A percentile compares a stretch with the other conserved stretches of the same genome.
Evolutionary conservation across 495 filamentous ascomycete species (phyloP).

Genomic region (Parmelia sp.): DNA sequence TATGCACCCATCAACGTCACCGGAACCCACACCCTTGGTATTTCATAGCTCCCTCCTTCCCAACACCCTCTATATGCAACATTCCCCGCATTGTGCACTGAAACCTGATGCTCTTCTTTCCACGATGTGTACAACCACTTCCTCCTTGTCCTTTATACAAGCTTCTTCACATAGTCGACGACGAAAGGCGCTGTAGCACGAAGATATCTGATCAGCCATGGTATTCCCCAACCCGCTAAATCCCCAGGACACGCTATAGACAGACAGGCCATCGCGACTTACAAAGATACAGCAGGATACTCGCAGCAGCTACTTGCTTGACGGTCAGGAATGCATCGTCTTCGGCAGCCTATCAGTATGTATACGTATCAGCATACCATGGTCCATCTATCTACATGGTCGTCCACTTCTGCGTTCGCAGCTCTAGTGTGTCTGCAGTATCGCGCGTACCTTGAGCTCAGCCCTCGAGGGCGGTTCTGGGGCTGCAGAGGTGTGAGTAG

Average conservation of each 20-base stretch:
- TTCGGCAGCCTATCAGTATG: slow-evolving; percentile 50
- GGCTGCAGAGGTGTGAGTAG: slow-evolving; percentile 3
- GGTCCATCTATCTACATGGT: not conserved
- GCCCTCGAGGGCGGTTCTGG: slow-evolving; percentile 13
- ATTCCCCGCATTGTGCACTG: not conserved
- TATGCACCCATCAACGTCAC: not conserved
- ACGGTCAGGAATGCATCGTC: slow-evolving; percentile 62
- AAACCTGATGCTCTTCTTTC: not conserved
- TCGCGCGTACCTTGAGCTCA: slow-evolving; percentile 19
- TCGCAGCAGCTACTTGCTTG: slow-evolving; percentile 53
- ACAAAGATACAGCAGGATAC: slow-evolving; percentile 78
- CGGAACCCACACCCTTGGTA: not conserved
- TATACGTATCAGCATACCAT: not conserved
- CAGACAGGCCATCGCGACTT: slow-evolving; percentile 32
- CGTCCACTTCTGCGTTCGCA: not conserved
- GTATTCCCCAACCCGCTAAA: not conserved
- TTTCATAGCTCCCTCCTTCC: not conserved
- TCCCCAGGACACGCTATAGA: not conserved
- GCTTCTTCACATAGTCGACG: slow-evolving; percentile 66
- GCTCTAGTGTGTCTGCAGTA: not conserved
- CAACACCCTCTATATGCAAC: not conserved
- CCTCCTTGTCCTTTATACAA: slow-evolving; percentile 50
- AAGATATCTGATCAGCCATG: not conserved
- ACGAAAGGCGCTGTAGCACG: slow-evolving; percentile 64
- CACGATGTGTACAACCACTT: not conserved